These are phyloP conservation scores for Diplodia seriata DNA, from an alignment of 2,329 filamentous ascomycete genomes.

Conservation along the genomic window DNA sequence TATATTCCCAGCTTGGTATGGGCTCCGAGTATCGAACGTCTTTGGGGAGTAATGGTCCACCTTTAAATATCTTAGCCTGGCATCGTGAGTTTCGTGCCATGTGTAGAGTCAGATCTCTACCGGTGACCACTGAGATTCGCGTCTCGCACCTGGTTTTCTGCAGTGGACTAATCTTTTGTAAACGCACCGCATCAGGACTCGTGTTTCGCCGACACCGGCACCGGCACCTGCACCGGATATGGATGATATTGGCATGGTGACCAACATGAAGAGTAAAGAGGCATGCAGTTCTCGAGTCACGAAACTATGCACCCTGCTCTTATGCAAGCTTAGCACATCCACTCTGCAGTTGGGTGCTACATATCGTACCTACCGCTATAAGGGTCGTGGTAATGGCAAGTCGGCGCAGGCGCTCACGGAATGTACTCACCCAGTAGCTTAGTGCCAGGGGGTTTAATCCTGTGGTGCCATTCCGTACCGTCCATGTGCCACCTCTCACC, in stretches of 20 bases:
- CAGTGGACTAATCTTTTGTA: neutral
- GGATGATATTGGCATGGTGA: neutral
- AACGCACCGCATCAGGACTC: neutral
- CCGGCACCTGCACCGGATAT: neutral
- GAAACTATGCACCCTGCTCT: neutral
- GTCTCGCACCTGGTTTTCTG: neutral
- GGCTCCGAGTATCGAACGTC: neutral
- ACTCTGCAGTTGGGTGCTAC: neutral
- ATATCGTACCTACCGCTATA: neutral
- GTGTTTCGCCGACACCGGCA: neutral
- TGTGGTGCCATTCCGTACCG: neutral
- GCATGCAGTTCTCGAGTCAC: neutral
- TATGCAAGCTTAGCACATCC: neutral
- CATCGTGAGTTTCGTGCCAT: neutral
- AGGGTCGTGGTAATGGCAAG: neutral
- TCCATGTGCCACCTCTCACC: neutral
- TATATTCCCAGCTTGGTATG: neutral
- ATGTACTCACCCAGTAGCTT: neutral
- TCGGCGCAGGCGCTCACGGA: neutral
- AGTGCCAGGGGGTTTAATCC: neutral
- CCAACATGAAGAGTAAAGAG: neutral
- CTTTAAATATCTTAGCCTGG: neutral
- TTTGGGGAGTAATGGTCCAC: neutral
- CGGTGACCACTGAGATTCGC: neutral
- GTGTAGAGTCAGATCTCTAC: neutral